Base-by-base conservation (phyloP, 371 early-diverging fungal species). In the Syncephalastrum contaminatum region DNA sequence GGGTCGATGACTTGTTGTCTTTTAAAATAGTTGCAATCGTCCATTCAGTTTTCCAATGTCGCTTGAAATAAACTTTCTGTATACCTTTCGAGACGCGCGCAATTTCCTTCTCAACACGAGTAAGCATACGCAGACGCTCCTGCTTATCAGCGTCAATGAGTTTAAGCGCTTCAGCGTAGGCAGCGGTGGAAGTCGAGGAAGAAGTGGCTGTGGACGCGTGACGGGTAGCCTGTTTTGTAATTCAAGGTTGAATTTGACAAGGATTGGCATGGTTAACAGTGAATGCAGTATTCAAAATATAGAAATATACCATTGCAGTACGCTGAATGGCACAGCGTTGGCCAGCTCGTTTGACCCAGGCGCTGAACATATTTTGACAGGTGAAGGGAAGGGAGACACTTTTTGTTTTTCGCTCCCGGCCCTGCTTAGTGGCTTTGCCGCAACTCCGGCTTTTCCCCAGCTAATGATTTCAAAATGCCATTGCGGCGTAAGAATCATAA, bases 101-200 rank as follows among this genome's bases (percentile, higher is more conserved):
- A 22, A 86, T 56, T 60, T 80, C 77, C 43, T 69, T 75, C 42
- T 81, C 71, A 22, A 86, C 59, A 30, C 61, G 62, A 53, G 61
- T 72, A 49, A 87, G 71, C 72, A 88, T 77, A 19, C 70, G 63
- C 21, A 84, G 51, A 56, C 86, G 79, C 53, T 77, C 78, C 36
- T 72, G 62, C 64, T 81, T 83, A 63, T 89, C 88, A n/a, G 69
- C 63, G 43, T 79, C 71, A 48, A 91, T 88, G 49, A 88, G 64
- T 67, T 83, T 82, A n/a, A 91, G 63, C 3, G 91, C 91, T 65
- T 89, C 88, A 46, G 88, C 88, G 62, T 85, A 91, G 36, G 36
- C 36, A 16, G 90, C 88, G 10, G 79, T 76, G 62, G 86, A 57
- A n/a, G 48, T 18, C 6, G 30, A 47, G n/a, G 30, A 42, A 15